Conservation (phyloP, 2,329 filamentous ascomycete species). For the Aspergillus fructus region DNA sequence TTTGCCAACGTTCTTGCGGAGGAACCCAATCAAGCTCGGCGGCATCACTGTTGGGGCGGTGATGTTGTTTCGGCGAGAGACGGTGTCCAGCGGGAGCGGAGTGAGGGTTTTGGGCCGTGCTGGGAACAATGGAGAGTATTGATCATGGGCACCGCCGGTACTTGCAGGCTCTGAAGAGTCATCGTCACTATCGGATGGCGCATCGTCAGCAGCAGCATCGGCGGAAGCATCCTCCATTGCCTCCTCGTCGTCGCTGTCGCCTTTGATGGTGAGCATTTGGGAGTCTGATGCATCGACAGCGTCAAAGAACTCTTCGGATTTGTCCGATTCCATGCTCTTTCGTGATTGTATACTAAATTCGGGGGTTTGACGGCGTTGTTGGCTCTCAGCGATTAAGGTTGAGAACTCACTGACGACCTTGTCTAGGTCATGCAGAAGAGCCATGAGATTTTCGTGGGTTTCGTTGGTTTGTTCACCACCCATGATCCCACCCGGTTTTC, state of each 20-base stretch:
- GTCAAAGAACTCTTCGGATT: constrained; percentile 91
- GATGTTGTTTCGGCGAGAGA: constrained; percentile 69
- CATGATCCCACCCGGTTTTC: constrained; percentile 33
- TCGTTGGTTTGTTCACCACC: constrained; percentile 58
- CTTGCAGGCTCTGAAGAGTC: constrained; percentile 46
- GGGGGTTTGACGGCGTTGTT: constrained; percentile 65
- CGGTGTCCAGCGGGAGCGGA: constrained; percentile 70
- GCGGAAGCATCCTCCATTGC: constrained; percentile 28
- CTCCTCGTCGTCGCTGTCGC: constrained; percentile 65
- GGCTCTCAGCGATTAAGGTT: constrained; percentile 72
- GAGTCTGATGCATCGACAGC: constrained; percentile 69
- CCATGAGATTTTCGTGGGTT: constrained; percentile 78
- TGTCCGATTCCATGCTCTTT: constrained; percentile 77
- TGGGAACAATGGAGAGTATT: constrained; percentile 64
- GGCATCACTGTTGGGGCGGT: constrained; percentile 73
- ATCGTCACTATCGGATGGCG: constrained; percentile 63
- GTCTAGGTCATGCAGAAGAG: constrained; percentile 82
- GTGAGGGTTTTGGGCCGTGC: constrained; percentile 70
- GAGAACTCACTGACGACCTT: constrained; percentile 80
- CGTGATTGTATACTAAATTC: constrained; percentile 56
- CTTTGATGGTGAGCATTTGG: constrained; percentile 73
- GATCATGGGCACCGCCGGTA: constrained; percentile 29
- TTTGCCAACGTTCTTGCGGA: constrained; percentile 97
- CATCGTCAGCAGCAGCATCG: constrained; percentile 53
- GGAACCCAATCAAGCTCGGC: constrained; percentile 87